Evolutionary conservation across 495 filamentous ascomycete species (phyloP), one percentile per base, ranked within the genome.

Genomic region (Tetracladium marchalianum): DNA sequence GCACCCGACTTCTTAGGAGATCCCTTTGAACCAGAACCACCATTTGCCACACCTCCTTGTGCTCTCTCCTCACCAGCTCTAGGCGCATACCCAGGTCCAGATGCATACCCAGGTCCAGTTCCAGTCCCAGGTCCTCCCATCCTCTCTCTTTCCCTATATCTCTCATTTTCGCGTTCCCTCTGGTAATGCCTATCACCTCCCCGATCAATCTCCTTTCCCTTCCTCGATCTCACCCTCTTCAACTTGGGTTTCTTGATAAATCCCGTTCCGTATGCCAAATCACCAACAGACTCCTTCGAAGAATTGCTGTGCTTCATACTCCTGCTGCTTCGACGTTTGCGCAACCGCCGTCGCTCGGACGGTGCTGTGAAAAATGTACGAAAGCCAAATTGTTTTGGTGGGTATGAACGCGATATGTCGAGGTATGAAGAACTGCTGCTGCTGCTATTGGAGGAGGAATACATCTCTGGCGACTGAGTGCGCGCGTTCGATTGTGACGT

Each of bases 231-330:
- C 13, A 61, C 40, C 11, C 50, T 34, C 17, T 58, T 55, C 15
- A 57, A 47, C 24, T 62, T 62, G 0, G 50, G 58, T 35, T 62
- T 57, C 27, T 69, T 67, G 36, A 76, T 60, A 50, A 72, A 78
- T 8, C 73, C 74, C 13, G 60, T 66, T 31, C 74, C 74, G 48
- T 78, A 78, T 17, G 73, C 74, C 36, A 78, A 53, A 42, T 76
- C 73, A 35, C 65, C 68, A 41, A 75, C 60, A 4, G 68, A 69
- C 5, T 66, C 71, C 4, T 65, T 66, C 13, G 68, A 72, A 16
- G 60, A 65, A 53, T 75, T 76, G 10, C 65, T 67, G 27, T 51
- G 58, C 39, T 61, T 63, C 15, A 75, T 60, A 24, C 70, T 60
- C 31, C 65, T 62, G 41, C 66, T 68, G 31, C 70, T 68, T 16